These are phyloP conservation scores for Colletotrichum musicola DNA, from an alignment of 2,329 filamentous ascomycete genomes.

Conservation along the genomic window DNA sequence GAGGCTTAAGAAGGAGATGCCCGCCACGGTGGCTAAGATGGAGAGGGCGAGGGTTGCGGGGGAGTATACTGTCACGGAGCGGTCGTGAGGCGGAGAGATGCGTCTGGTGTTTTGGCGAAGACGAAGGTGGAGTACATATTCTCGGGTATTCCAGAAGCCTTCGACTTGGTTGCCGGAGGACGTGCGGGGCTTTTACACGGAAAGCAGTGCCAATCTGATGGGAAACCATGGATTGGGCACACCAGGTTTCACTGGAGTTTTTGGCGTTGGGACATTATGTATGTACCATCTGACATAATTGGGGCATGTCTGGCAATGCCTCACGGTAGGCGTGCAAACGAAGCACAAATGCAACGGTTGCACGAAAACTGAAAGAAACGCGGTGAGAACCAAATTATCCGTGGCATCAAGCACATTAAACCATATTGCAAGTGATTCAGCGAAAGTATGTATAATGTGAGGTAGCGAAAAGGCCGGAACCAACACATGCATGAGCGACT, in stretches of 20 bases:
- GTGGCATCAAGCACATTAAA: not conserved
- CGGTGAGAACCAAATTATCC: not conserved
- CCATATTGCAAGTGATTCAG: not conserved
- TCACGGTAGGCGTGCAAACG: too few species aligned
- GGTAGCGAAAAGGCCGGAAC: slow-evolving; percentile 9
- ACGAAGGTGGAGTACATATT: too few species aligned
- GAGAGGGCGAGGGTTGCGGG: slow-evolving; percentile 72
- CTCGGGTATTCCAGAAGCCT: too few species aligned
- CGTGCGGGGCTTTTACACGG: too few species aligned
- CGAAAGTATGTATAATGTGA: slow-evolving; percentile 34
- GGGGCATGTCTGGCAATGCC: too few species aligned
- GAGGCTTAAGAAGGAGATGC: slow-evolving; percentile 70
- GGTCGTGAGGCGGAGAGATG: slow-evolving; percentile 26
- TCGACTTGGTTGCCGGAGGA: too few species aligned
- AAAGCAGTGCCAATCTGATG: too few species aligned
- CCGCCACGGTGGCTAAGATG: slow-evolving; percentile 73
- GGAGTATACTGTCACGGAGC: slow-evolving; percentile 66
- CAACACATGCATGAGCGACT: slow-evolving; percentile 26
- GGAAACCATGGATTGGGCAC: too few species aligned
- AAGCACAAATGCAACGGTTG: not conserved
- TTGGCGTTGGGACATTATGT: too few species aligned
- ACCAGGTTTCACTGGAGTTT: too few species aligned
- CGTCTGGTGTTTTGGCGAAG: slow-evolving; percentile 9
- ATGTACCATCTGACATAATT: slow-evolving; percentile 17
- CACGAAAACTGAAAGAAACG: not conserved